These are phyloP conservation scores for Lipomyces kockii DNA, from an alignment of 805 yeast species.

Conservation along the genomic window DNA sequence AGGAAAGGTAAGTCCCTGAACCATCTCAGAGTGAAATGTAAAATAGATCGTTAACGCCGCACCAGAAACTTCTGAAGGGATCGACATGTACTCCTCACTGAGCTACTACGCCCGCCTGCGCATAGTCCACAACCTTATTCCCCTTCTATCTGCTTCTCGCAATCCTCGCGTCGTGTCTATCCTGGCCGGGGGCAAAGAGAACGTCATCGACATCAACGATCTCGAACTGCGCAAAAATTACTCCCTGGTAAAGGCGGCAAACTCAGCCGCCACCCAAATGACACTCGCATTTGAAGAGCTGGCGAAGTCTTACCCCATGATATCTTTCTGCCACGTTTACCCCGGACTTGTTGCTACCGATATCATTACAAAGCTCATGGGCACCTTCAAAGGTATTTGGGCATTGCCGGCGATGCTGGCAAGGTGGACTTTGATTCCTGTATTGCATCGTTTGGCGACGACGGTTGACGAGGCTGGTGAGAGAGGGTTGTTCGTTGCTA, in stretches of 20 bases:
- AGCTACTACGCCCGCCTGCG: conserved; percentile 6
- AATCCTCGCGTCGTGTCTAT: conserved; percentile 2
- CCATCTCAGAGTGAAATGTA: not conserved
- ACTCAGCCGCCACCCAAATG: not conserved
- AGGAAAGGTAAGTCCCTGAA: not conserved
- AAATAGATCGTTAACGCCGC: not conserved
- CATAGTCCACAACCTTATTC: conserved; percentile 1
- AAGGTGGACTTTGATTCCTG: conserved; percentile 6
- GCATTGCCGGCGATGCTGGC: conserved; percentile 1
- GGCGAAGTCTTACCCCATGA: not conserved
- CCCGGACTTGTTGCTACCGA: conserved; percentile 6
- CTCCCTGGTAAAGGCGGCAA: not conserved
- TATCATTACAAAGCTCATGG: not conserved
- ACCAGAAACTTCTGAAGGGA: not conserved
- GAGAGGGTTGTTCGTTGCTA: conserved; percentile 2
- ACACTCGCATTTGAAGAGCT: conserved; percentile 8
- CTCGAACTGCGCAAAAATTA: not conserved
- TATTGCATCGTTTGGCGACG: conserved; percentile 3
- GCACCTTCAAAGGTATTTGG: not conserved
- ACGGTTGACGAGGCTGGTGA: conserved; percentile 8
- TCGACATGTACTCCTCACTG: not conserved
- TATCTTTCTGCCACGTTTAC: conserved; percentile 1
- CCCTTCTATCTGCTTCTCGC: not conserved
- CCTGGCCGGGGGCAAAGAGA: not conserved
- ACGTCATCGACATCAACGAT: not conserved